phyloP scores from a whole-genome alignment of 2,329 filamentous ascomycete species.

The Hymenoscyphus albidus region DNA sequence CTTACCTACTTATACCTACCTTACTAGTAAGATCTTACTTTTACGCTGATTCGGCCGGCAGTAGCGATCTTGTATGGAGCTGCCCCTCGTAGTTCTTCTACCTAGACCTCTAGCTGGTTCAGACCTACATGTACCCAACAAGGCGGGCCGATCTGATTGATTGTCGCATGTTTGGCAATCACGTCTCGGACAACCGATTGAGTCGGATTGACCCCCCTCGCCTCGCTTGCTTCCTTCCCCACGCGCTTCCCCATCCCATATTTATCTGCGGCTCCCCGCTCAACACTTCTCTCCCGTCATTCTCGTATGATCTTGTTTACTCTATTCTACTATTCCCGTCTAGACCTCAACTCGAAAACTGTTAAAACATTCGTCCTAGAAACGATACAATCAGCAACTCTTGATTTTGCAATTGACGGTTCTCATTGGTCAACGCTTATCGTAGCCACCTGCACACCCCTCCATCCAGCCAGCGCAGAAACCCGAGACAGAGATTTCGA shows the following conservation, averaged over 20 bases:
- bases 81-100: no score
- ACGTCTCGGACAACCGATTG: background rate
- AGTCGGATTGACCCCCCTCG: background rate
- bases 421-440: conserved; percentile 1
- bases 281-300: background rate
- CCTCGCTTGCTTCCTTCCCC: background rate
- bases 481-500: background rate
- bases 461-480: background rate
- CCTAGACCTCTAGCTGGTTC: no score
- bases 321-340: background rate
- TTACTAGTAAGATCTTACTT: no score
- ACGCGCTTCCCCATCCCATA: background rate
- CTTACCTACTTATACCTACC: no score
- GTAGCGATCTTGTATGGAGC: no score
- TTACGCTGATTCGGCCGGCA: no score
- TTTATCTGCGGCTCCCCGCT: background rate
- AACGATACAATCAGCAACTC: background rate
- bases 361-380: background rate
- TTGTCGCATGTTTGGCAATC: conserved; percentile 1
- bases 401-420: background rate
- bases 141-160: background rate
- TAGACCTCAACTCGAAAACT: background rate
- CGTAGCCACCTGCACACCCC: background rate
- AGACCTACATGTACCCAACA: no score
- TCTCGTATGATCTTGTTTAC: background rate